Percentiles rank a stretch among this genome's conserved stretches.
Conservation (phyloP, 305 asterid species). For the Fraxinus dipetala region DNA sequence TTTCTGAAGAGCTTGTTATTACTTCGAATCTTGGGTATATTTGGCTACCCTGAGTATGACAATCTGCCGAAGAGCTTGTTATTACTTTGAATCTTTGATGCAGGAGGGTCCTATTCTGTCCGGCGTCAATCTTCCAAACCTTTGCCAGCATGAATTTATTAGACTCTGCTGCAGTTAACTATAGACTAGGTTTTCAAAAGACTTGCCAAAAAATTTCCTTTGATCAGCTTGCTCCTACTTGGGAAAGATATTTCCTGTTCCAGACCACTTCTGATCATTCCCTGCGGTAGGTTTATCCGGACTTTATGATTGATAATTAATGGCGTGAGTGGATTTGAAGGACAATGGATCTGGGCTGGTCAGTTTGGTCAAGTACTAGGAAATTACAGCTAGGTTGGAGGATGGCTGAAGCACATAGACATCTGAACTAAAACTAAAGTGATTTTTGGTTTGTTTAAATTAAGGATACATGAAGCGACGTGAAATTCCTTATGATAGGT, state of each 20-base stretch:
- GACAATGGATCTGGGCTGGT: background rate
- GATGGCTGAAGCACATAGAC: background rate
- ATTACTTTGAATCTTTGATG: background rate
- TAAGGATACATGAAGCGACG: background rate
- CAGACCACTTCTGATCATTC: background rate
- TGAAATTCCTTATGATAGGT: background rate
- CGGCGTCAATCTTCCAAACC: background rate
- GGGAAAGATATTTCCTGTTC: background rate
- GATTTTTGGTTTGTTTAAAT: background rate
- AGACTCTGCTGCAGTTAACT: background rate
- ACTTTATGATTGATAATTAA: background rate
- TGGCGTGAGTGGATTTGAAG: background rate
- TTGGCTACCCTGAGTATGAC: constrained; percentile 4
- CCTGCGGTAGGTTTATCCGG: background rate
- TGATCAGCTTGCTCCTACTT: background rate
- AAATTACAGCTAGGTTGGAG: constrained; percentile 7
- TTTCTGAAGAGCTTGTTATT: constrained; percentile 4
- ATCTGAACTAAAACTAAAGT: background rate
- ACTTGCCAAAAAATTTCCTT: background rate
- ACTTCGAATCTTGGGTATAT: background rate
- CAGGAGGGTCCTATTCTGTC: too few species aligned
- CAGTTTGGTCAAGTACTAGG: background rate
- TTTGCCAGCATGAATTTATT: background rate
- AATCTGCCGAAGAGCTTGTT: constrained; percentile 11
- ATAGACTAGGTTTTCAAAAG: constrained; percentile 4